phyloP scores from a whole-genome alignment of 176 grass and related monocot genomes.

The Bolboschoenus planiculmis region DNA sequence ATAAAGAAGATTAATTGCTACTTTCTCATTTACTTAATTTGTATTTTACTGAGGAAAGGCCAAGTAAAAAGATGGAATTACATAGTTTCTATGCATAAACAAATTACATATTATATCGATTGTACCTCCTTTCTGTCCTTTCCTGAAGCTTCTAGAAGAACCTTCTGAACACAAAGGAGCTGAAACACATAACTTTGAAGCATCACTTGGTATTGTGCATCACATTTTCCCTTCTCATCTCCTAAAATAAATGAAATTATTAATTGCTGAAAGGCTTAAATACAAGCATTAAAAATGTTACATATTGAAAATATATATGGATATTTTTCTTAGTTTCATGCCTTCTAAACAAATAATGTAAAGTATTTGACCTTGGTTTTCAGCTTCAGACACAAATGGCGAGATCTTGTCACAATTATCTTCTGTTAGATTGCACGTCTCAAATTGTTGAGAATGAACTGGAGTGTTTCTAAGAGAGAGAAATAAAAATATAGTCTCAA shows the following conservation, averaged over 20 bases:
- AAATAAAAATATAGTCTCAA: conserved; percentile 1
- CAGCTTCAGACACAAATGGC: conserved; percentile 18
- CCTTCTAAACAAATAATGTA: not conserved
- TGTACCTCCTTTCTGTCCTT: conserved; percentile 27
- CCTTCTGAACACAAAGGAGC: conserved; percentile 27
- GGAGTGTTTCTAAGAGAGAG: conserved; percentile 21
- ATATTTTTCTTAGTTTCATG: conserved; percentile 1
- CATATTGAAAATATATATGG: not conserved
- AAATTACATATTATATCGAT: not conserved
- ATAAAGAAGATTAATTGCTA: not conserved
- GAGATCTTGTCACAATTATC: conserved; percentile 1
- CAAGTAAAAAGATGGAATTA: not conserved
- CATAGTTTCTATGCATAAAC: not conserved
- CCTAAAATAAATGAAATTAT: conserved; percentile 5
- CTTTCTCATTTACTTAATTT: not conserved
- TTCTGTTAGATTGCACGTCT: conserved; percentile 13
- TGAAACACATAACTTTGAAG: conserved; percentile 31
- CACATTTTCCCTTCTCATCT: conserved; percentile 13
- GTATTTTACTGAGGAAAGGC: not conserved
- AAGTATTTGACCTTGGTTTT: conserved; percentile 24
- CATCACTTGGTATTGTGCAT: conserved; percentile 20
- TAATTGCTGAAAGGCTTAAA: not conserved
- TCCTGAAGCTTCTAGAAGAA: conserved; percentile 22
- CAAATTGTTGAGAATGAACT: conserved; percentile 12
- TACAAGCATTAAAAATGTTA: not conserved